Conservation (phyloP, 139 green algal genomes). For the Micromonas pusilla region DNA sequence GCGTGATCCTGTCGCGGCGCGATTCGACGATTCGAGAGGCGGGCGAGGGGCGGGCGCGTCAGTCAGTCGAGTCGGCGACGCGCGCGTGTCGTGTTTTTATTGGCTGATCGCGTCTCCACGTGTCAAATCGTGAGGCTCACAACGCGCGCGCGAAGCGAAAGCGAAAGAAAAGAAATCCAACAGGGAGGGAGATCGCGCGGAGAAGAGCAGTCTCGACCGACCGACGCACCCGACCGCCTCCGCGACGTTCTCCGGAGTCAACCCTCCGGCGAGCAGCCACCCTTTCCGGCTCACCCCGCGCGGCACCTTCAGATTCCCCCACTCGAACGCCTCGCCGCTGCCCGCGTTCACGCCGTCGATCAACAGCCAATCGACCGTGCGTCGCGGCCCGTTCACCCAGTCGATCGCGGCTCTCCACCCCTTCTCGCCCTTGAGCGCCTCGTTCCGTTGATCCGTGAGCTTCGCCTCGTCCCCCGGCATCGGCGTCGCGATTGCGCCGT, state of each 20-base stretch:
- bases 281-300: conserved; percentile 29
- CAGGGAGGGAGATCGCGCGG: neutral
- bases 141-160: neutral
- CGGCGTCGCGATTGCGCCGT: conserved; percentile 36
- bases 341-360: conserved; percentile 33
- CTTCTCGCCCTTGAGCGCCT: neutral
- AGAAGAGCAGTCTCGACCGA: neutral
- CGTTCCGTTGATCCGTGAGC: neutral
- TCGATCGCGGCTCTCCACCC: conserved; percentile 13
- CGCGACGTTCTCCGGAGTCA: conserved; percentile 44
- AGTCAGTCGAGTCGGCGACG: neutral
- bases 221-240: conserved; percentile 22
- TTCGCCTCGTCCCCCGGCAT: conserved; percentile 29
- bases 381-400: conserved; percentile 12
- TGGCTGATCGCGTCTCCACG: neutral
- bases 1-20: neutral
- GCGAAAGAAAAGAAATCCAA: neutral
- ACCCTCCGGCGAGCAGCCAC: conserved; percentile 45
- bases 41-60: too few relatives aligned
- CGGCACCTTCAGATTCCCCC: conserved; percentile 23
- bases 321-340: conserved; percentile 26
- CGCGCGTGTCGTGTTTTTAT: neutral
- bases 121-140: neutral
- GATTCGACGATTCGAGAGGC: too few relatives aligned
- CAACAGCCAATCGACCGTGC: conserved; percentile 25